Evolutionary conservation across 257 asterid genomes (phyloP).

Genomic region (Dorcoceras hygrometricum): DNA sequence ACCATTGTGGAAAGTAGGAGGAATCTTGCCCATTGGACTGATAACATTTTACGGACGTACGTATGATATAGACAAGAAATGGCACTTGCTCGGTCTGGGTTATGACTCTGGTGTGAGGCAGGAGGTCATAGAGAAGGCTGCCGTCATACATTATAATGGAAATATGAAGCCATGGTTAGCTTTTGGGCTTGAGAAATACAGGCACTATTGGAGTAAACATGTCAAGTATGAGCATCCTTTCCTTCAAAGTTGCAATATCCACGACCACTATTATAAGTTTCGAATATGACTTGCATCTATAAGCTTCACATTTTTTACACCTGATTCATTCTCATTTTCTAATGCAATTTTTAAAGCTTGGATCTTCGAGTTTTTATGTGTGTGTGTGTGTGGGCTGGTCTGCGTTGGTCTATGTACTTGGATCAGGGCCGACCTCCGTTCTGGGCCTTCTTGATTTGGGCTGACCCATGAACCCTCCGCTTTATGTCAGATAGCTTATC

Average conservation of each 20-base stretch:
- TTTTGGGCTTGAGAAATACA: conserved; percentile 70
- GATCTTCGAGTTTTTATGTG: too few relatives aligned
- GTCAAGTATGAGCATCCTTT: conserved; percentile 66
- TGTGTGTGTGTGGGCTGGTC: too few relatives aligned
- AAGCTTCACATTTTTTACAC: conserved; percentile 21
- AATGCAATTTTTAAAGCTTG: conserved; percentile 25
- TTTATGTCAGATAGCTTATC: too few relatives aligned
- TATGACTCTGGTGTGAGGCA: conserved; percentile 45
- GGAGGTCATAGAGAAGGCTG: conserved; percentile 54
- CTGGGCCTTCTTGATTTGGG: too few relatives aligned
- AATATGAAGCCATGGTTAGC: conserved; percentile 89
- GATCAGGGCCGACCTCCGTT: too few relatives aligned
- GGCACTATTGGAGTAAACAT: conserved; percentile 60
- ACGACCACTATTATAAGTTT: too few relatives aligned
- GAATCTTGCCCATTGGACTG: conserved; percentile 89
- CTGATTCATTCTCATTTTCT: conserved; percentile 48
- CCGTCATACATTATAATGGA: conserved; percentile 85
- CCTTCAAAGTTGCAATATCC: conserved; percentile 82
- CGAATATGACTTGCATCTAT: conserved; percentile 34
- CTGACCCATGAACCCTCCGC: too few relatives aligned
- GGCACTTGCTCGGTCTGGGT: conserved; percentile 89
- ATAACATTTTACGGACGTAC: conserved; percentile 66
- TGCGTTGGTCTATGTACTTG: too few relatives aligned
- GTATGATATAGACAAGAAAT: conserved; percentile 48
- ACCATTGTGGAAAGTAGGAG: conserved; percentile 63